Evolutionary conservation across 495 filamentous ascomycete species (phyloP).

Genomic region (Hypoxylon intermedium): DNA sequence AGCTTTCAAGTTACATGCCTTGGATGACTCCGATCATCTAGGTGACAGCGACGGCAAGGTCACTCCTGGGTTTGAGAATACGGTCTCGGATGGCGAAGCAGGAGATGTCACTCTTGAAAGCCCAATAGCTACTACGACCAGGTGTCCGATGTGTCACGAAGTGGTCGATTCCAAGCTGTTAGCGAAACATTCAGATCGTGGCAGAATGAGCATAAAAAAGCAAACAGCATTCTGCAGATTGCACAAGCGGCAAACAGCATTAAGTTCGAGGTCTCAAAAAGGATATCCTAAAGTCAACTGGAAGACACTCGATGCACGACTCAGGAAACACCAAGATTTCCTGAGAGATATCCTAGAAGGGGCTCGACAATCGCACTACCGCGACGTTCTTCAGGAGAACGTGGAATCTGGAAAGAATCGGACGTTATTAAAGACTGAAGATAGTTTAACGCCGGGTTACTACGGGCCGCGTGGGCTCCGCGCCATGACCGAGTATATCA

Average conservation of each 20-base stretch:
- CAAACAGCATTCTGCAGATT: conserved; percentile 74
- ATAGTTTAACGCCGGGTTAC: conserved; percentile 71
- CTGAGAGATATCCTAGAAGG: conserved; percentile 67
- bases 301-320: conserved; percentile 68
- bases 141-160: conserved; percentile 74
- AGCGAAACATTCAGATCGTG: conserved; percentile 52
- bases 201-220: conserved; percentile 64
- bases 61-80: conserved; percentile 16
- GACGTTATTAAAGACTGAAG: conserved; percentile 63
- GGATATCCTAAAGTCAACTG: conserved; percentile 85
- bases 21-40: conserved; percentile 32
- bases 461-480: conserved; percentile 82
- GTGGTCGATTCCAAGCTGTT: conserved; percentile 62
- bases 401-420: conserved; percentile 67
- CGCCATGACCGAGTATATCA: conserved; percentile 69
- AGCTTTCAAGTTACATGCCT: conserved; percentile 34
- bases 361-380: conserved; percentile 64
- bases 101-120: conserved; percentile 16
- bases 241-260: conserved; percentile 68
- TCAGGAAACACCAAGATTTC: conserved; percentile 60
- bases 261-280: conserved; percentile 64
- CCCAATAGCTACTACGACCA: conserved; percentile 13
- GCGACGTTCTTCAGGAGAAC: conserved; percentile 63
- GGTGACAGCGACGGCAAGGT: conserved; percentile 31
- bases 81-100: conserved; percentile 27